Percentiles rank a stretch among this genome's conserved stretches.
phyloP scores from a whole-genome alignment of 176 grass and related monocot genomes.

The bread wheat (Triticum aestivum) region IWGSC_CS_RefSeq_v2.1 NC_057801.1:538012060-538012559 shows the following conservation, averaged over 20 bases:
- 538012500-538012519: too few species aligned
- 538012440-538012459: neutral
- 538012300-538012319: neutral
- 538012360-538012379: neutral
- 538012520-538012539: too few species aligned
- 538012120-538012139: conserved; percentile 16
- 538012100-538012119: conserved; percentile 10
- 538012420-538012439: neutral
- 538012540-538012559: too few species aligned
- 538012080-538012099: neutral
- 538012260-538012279: neutral
- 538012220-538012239: neutral
- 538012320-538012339: neutral
- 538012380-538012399: neutral
- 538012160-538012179: neutral
- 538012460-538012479: neutral
- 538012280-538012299: neutral
- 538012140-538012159: neutral
- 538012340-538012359: neutral
- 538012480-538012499: too few species aligned
- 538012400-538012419: neutral
- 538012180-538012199: neutral
- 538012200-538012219: neutral
- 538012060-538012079: neutral
- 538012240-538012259: neutral